phyloP scores from a whole-genome alignment of 306 rosid species.

The Vachellia pachyceras region DNA sequence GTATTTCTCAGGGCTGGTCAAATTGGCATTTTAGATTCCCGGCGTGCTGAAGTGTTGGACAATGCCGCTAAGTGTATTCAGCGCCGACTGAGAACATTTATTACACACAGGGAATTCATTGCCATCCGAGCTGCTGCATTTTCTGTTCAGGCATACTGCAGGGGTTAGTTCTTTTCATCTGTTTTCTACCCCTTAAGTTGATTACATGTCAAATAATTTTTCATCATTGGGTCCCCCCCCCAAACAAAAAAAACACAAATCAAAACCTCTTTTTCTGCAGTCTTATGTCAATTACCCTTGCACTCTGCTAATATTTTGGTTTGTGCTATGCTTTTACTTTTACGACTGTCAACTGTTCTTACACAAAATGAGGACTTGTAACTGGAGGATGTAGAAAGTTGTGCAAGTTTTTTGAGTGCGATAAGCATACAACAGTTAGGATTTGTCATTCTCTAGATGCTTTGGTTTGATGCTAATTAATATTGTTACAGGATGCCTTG shows the following conservation, averaged over 20 bases:
- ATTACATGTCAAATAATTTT: background rate
- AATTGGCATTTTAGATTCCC: conserved; percentile 89
- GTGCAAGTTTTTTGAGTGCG: conserved; percentile 5
- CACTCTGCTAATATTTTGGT: background rate
- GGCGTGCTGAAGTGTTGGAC: conserved; percentile 87
- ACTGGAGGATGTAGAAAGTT: conserved; percentile 23
- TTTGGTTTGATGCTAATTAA: conserved; percentile 30
- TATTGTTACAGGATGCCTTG: conserved; percentile 66
- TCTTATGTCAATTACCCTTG: background rate
- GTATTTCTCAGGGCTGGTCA: conserved; percentile 98
- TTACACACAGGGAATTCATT: conserved; percentile 71
- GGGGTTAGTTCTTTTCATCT: conserved; percentile 60
- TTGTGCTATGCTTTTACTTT: background rate
- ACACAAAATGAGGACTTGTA: conserved; percentile 10
- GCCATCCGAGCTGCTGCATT: conserved; percentile 63
- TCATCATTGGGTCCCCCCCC: background rate
- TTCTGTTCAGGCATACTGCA: conserved; percentile 80
- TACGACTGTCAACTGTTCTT: conserved; percentile 20
- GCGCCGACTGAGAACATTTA: conserved; percentile 65
- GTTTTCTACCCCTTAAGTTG: background rate
- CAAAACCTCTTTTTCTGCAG: background rate
- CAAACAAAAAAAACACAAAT: background rate
- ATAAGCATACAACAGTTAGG: conserved; percentile 18
- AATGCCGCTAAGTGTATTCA: conserved; percentile 83
- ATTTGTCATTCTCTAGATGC: background rate